Conservation (phyloP, 2,329 filamentous ascomycete genomes). For the Penicillium italicum region DNA sequence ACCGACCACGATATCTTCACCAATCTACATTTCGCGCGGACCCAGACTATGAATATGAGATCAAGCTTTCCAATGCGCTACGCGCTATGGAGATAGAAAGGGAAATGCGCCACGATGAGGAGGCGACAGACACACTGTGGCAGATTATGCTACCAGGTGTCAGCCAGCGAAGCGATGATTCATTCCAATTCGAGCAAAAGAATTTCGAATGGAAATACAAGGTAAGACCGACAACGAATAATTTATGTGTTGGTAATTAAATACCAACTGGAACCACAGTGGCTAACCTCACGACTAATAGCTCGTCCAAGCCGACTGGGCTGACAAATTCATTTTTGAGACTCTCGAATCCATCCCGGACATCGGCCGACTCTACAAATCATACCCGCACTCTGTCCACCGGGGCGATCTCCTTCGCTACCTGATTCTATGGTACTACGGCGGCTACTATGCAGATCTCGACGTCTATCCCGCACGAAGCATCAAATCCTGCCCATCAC, state of each 20-base stretch:
- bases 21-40: constrained; percentile 28
- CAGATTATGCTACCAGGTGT: constrained; percentile 27
- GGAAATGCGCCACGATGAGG: constrained; percentile 7
- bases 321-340: constrained; percentile 25
- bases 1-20: constrained; percentile 28
- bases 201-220: constrained; percentile 31
- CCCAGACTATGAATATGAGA: constrained; percentile 30
- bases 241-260: background rate
- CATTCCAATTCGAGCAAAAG: constrained; percentile 24
- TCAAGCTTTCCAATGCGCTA: constrained; percentile 22
- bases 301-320: constrained; percentile 28
- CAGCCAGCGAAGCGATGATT: constrained; percentile 23
- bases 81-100: constrained; percentile 23
- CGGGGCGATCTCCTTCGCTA: constrained; percentile 49
- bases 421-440: constrained; percentile 36
- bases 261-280: too few relatives aligned
- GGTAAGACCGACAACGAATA: constrained; percentile 12
- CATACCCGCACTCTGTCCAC: constrained; percentile 46
- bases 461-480: constrained; percentile 29
- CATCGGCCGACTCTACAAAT: constrained; percentile 26
- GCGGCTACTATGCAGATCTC: constrained; percentile 37
- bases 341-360: constrained; percentile 27
- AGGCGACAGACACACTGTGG: constrained; percentile 26
- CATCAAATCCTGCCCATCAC: constrained; percentile 30
- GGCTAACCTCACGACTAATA: constrained; percentile 6